A percentile compares a stretch with the other conserved stretches of the same genome.
These are phyloP conservation scores for Dryas octopetala DNA, from an alignment of 306 rosid species.

Conservation along the genomic window DNA sequence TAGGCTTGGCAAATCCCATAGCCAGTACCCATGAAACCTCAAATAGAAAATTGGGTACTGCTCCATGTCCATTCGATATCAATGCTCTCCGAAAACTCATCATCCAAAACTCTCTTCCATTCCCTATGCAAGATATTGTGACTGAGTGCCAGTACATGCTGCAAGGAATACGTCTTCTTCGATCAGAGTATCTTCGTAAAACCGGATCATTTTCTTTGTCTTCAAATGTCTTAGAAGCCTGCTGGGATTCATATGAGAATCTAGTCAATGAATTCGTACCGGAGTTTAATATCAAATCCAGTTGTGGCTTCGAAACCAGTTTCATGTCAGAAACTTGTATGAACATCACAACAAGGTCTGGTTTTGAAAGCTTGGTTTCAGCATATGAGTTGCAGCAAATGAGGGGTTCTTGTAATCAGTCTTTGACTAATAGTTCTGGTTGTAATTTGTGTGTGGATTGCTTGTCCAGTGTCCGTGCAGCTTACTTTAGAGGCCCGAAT, in stretches of 20 bases:
- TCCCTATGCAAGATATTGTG: background rate
- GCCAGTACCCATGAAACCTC: background rate
- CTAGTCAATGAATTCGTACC: slow-evolving; percentile 9
- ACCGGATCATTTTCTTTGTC: slow-evolving; percentile 15
- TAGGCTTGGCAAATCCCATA: background rate
- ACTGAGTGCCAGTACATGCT: slow-evolving; percentile 18
- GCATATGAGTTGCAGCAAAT: slow-evolving; percentile 8
- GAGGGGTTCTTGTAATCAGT: slow-evolving; percentile 21
- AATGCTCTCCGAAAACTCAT: slow-evolving; percentile 8
- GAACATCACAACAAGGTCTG: slow-evolving; percentile 6
- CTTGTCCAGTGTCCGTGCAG: slow-evolving; percentile 4
- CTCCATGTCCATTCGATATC: slow-evolving; percentile 19
- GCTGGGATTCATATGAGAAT: slow-evolving; percentile 21
- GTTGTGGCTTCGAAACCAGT: slow-evolving; percentile 20
- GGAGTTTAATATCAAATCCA: slow-evolving; percentile 2
- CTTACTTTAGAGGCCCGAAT: background rate
- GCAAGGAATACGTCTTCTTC: slow-evolving; percentile 24
- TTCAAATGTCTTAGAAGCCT: background rate
- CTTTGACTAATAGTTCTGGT: slow-evolving; percentile 2
- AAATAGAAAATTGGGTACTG: background rate
- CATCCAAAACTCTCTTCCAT: background rate
- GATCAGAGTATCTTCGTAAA: slow-evolving; percentile 25
- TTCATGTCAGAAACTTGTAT: slow-evolving; percentile 25
- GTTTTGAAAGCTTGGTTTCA: slow-evolving; percentile 23
- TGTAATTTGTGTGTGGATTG: slow-evolving; percentile 18